Conservation (phyloP, 2,329 filamentous ascomycete species). For the Clonostachys chloroleuca region DNA sequence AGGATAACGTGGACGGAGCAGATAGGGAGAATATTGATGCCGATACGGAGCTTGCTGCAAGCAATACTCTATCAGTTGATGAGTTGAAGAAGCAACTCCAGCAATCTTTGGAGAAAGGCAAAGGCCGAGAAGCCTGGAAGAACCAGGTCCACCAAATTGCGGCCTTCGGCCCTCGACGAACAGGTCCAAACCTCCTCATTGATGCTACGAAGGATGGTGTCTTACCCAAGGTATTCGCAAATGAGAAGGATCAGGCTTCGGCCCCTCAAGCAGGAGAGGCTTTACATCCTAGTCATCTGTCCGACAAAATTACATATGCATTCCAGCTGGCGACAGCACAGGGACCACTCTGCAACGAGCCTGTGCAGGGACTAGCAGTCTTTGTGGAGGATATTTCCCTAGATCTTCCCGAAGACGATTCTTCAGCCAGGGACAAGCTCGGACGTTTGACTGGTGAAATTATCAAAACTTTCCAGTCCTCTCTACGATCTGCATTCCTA, state of each 20-base stretch:
- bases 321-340: slow-evolving; percentile 90
- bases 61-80: slow-evolving; percentile 60
- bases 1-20: slow-evolving; percentile 25
- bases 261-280: slow-evolving; percentile 38
- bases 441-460: slow-evolving; percentile 87
- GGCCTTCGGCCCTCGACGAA: slow-evolving; percentile 83
- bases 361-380: slow-evolving; percentile 87
- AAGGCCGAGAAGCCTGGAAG: slow-evolving; percentile 70
- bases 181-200: slow-evolving; percentile 84
- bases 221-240: slow-evolving; percentile 64
- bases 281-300: slow-evolving; percentile 63
- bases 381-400: slow-evolving; percentile 78
- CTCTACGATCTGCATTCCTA: slow-evolving; percentile 81
- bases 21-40: slow-evolving; percentile 38
- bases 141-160: slow-evolving; percentile 74
- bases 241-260: slow-evolving; percentile 17
- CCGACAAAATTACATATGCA: slow-evolving; percentile 86
- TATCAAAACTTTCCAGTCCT: slow-evolving; percentile 81
- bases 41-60: slow-evolving; percentile 54
- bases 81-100: slow-evolving; percentile 76
- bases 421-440: slow-evolving; percentile 59
- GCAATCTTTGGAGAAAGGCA: slow-evolving; percentile 63
- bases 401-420: slow-evolving; percentile 45
- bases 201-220: slow-evolving; percentile 72
- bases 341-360: slow-evolving; percentile 88